These are phyloP conservation scores for Rutstroemia sydowiana DNA, from an alignment of 2,329 filamentous ascomycete genomes.

Conservation along the genomic window DNA sequence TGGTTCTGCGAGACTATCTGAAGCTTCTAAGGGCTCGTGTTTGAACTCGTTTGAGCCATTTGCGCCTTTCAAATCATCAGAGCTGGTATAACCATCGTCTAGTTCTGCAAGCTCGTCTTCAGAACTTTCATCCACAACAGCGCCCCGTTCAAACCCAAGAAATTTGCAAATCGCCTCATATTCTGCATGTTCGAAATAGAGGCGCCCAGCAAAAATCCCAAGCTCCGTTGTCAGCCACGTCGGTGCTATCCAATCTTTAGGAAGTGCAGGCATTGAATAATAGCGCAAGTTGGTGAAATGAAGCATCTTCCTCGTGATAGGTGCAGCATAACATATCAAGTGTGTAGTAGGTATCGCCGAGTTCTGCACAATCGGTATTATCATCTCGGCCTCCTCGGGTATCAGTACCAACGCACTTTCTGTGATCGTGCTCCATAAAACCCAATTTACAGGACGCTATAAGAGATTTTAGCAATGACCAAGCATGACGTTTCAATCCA, in stretches of 20 bases:
- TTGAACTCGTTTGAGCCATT: no score
- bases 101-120: background rate
- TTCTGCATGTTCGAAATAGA: conserved; percentile 51
- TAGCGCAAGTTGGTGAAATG: conserved; percentile 48
- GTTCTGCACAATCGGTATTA: conserved; percentile 40
- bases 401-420: conserved; percentile 49
- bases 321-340: conserved; percentile 51
- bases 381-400: conserved; percentile 53
- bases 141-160: conserved; percentile 9
- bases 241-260: conserved; percentile 36
- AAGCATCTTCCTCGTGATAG: conserved; percentile 53
- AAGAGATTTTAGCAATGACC: conserved; percentile 12
- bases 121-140: conserved; percentile 8
- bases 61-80: no score
- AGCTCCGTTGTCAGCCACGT: conserved; percentile 50
- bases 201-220: conserved; percentile 50
- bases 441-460: conserved; percentile 48
- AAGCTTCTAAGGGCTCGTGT: no score
- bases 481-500: no score
- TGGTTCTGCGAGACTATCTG: no score
- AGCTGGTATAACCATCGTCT: no score
- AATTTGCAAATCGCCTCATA: conserved; percentile 31
- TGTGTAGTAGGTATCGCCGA: conserved; percentile 28
- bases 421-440: conserved; percentile 45
- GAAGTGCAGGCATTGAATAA: conserved; percentile 43